Conservation (phyloP, 2,329 filamentous ascomycete genomes). For the Coniochaeta sp. region DNA sequence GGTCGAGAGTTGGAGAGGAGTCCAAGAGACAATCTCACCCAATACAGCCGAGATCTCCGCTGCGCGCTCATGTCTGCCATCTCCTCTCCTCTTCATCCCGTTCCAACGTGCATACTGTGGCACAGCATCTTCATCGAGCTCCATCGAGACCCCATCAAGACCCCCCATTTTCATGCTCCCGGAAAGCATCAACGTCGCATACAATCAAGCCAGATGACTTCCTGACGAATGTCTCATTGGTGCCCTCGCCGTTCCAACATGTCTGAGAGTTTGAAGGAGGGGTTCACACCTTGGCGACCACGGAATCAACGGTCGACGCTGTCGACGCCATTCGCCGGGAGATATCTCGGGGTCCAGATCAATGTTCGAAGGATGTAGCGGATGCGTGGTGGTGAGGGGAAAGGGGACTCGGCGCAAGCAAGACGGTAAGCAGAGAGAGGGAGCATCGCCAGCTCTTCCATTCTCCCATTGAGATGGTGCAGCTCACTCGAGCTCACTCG, state of each 20-base stretch:
- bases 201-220: slow-evolving; percentile 3
- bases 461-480: not conserved
- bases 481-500: not conserved
- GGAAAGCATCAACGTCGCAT: not conserved
- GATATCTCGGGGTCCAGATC: not conserved
- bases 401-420: not conserved
- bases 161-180: not conserved
- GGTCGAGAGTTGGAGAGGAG: not conserved
- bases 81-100: not conserved
- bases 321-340: not conserved
- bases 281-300: slow-evolving; percentile 2
- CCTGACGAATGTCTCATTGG: slow-evolving; percentile 3
- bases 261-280: not conserved
- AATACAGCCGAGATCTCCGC: not conserved
- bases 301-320: not conserved
- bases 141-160: no score
- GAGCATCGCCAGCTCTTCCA: not conserved
- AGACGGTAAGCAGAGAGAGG: not conserved
- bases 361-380: not conserved
- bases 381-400: not conserved
- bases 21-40: not conserved
- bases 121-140: not conserved
- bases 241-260: slow-evolving; percentile 2
- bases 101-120: not conserved
- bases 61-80: not conserved